phyloP scores from a whole-genome alignment of 1,284 basidiomycete genomes.

The Heliocybe sulcata region DNA sequence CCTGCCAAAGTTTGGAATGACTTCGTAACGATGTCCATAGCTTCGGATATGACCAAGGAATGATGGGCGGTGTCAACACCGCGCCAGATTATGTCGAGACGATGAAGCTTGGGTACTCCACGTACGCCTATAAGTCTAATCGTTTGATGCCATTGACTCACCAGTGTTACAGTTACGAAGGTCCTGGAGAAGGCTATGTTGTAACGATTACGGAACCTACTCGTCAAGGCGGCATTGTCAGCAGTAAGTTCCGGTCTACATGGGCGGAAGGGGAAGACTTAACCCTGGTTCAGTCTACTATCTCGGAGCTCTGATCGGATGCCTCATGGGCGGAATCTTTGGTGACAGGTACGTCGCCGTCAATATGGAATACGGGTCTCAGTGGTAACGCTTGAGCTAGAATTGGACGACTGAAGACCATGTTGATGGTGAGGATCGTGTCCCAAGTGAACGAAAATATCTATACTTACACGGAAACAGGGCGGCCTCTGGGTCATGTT shows the following conservation, averaged over 20 bases:
- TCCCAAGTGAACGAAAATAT: background rate
- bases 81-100: slow-evolving; percentile 37
- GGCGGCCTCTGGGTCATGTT: slow-evolving; percentile 36
- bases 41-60: slow-evolving; percentile 50
- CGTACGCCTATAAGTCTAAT: slow-evolving; percentile 14
- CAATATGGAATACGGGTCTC: no score
- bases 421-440: slow-evolving; percentile 23
- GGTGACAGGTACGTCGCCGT: slow-evolving; percentile 21
- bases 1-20: background rate
- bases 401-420: slow-evolving; percentile 38
- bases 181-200: slow-evolving; percentile 35
- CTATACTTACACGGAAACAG: slow-evolving; percentile 10
- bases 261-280: slow-evolving; percentile 1
- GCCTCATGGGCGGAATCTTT: slow-evolving; percentile 36
- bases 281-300: slow-evolving; percentile 27
- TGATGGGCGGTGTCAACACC: slow-evolving; percentile 50
- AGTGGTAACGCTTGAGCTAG: no score
- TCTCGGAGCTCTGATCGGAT: slow-evolving; percentile 41
- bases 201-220: slow-evolving; percentile 42
- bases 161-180: slow-evolving; percentile 25
- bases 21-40: slow-evolving; percentile 14
- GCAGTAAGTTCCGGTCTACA: slow-evolving; percentile 23
- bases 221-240: slow-evolving; percentile 44
- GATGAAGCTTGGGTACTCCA: slow-evolving; percentile 34
- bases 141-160: slow-evolving; percentile 9